These are phyloP conservation scores for Drosera spatulata DNA, from an alignment of 179 eudicot species.

Conservation along the genomic window DNA sequence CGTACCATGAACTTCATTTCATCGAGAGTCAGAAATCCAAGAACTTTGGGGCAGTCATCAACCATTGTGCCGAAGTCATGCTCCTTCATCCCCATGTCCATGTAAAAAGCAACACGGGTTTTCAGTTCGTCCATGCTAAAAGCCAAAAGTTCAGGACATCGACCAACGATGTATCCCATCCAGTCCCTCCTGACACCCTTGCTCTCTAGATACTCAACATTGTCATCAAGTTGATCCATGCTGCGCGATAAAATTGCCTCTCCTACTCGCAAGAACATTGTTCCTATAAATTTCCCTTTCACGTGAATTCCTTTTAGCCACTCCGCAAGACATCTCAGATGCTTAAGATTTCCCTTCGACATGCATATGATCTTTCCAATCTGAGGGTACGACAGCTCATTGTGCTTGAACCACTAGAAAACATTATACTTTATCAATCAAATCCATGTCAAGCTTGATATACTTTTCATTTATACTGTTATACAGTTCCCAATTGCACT, in stretches of 20 bases:
- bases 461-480: neutral
- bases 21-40: constrained; percentile 66
- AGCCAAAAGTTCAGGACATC: constrained; percentile 72
- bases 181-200: constrained; percentile 75
- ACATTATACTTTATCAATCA: constrained; percentile 1
- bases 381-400: constrained; percentile 73
- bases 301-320: constrained; percentile 77
- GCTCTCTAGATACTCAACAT: constrained; percentile 53
- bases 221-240: constrained; percentile 62
- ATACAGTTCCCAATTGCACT: neutral
- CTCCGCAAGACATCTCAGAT: constrained; percentile 35
- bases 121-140: constrained; percentile 68
- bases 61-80: constrained; percentile 97
- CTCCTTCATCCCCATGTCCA: constrained; percentile 78
- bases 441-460: neutral
- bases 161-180: constrained; percentile 80
- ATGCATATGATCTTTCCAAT: constrained; percentile 70
- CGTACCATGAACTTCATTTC: constrained; percentile 86
- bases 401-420: constrained; percentile 85
- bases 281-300: constrained; percentile 63
- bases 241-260: constrained; percentile 39
- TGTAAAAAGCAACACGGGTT: constrained; percentile 53
- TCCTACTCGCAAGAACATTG: constrained; percentile 52
- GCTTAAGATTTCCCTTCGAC: constrained; percentile 54
- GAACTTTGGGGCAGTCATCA: constrained; percentile 76